Base-by-base conservation (phyloP, 2,329 filamentous ascomycete genomes). In the Nemania sp. region DNA sequence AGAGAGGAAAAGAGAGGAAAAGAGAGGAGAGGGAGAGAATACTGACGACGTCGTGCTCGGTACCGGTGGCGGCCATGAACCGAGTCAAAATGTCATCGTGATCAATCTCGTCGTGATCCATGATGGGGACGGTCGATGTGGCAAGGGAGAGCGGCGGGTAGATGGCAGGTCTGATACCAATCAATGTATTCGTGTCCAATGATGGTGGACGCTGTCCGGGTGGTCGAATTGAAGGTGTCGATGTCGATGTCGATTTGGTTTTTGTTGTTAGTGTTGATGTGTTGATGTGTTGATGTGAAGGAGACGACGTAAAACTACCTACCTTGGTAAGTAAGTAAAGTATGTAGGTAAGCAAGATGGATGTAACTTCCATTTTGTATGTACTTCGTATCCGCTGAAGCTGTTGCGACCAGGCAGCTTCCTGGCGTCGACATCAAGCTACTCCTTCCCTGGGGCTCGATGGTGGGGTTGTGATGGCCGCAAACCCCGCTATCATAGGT, bases 11-110 rank as follows among this genome's bases (percentile, higher is more conserved):
- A 42, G 32, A 3, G 12, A 50, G 17, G 15, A n/a, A 11, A 34
- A 25, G 37, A 32, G 21, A 18, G 2, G 17, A n/a, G 25, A 34
- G 62, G 54, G 42, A 37, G 40, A 43, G 11, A 45, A 15, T n/a
- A 15, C 81, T 46, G 53, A 72, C 70, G 60, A 66, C 77, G 57
- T 80, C 73, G 34, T 80, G 71, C 34, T 76, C 74, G 32, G 79
- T 78, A 20, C 81, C 79, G n/a, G 85, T 87, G 69, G 88, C 77
- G 56, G 76, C 77, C 68, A 80, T 80, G 72, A 88, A 86, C 71
- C 84, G 78, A 69, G 78, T 79, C 66, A 81, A 76, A 49, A 79
- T 70, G 45, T 75, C 73, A 58, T 83, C 79, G 54, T 79, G 78
- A 57, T 75, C 73, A 7, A 29, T 29, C 12, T 66, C 40, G 62